A percentile compares a stretch with the other conserved stretches of the same genome.
phyloP scores from a whole-genome alignment of 2,329 filamentous ascomycete species.

The Lachnellula arida region DNA sequence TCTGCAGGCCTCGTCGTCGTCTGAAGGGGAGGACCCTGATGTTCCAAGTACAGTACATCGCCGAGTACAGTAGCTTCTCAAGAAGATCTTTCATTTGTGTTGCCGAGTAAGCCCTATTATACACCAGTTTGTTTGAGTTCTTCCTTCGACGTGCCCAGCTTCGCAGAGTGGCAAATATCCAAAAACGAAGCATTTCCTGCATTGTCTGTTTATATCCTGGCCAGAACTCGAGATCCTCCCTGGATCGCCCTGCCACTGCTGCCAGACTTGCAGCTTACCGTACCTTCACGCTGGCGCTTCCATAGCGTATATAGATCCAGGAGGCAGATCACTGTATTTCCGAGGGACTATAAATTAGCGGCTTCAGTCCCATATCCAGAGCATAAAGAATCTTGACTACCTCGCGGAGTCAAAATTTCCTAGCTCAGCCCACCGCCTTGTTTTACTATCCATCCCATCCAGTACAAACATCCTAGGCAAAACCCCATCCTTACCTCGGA shows the following conservation, averaged over 20 bases:
- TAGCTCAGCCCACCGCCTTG: slow-evolving; percentile 21
- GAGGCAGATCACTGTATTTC: slow-evolving; percentile 14
- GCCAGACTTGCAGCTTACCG: slow-evolving; percentile 19
- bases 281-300: slow-evolving; percentile 7
- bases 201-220: slow-evolving; percentile 9
- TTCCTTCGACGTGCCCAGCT: slow-evolving; percentile 6
- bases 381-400: slow-evolving; percentile 15
- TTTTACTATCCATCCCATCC: slow-evolving; percentile 9
- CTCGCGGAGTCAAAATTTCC: slow-evolving; percentile 7
- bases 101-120: neutral
- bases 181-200: slow-evolving; percentile 1
- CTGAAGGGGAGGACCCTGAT: slow-evolving; percentile 1
- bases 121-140: neutral
- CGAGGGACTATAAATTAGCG: slow-evolving; percentile 22
- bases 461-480: slow-evolving; percentile 14
- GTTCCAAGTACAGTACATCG: neutral
- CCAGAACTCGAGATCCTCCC: slow-evolving; percentile 11
- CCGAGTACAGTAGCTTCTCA: slow-evolving; percentile 1
- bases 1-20: neutral
- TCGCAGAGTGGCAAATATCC: slow-evolving; percentile 10
- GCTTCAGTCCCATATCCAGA: slow-evolving; percentile 18
- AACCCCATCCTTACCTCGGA: slow-evolving; percentile 15
- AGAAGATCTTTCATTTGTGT: neutral
- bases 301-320: slow-evolving; percentile 6
- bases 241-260: slow-evolving; percentile 12